These are phyloP conservation scores for Singerocomus rubriflavus DNA, from an alignment of 1,284 basidiomycete genomes.

Conservation along the genomic window DNA sequence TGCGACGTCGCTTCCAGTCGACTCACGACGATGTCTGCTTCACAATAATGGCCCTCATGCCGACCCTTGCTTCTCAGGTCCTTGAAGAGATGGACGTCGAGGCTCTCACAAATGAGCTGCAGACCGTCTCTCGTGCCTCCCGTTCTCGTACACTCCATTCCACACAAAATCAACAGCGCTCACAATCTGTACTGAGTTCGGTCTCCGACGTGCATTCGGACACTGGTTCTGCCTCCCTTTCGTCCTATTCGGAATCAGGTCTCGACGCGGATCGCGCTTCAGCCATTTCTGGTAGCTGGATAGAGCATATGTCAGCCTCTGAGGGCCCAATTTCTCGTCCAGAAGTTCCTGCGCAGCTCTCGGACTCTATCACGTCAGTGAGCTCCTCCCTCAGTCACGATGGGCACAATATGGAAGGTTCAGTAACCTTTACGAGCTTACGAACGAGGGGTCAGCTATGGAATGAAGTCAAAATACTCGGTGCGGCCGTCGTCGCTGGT, in stretches of 20 bases:
- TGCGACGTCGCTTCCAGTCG: constrained; percentile 75
- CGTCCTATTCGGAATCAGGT: constrained; percentile 26
- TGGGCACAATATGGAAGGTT: constrained; percentile 6
- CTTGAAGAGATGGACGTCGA: constrained; percentile 83
- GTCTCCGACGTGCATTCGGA: constrained; percentile 54
- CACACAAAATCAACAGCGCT: constrained; percentile 20
- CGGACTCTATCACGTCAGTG: constrained; percentile 40
- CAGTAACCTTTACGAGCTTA: constrained; percentile 26
- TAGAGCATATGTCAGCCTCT: constrained; percentile 40
- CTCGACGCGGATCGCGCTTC: constrained; percentile 31
- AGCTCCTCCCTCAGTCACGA: constrained; percentile 35
- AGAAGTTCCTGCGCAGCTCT: constrained; percentile 24
- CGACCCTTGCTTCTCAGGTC: constrained; percentile 72
- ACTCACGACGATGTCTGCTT: constrained; percentile 83
- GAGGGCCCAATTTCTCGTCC: constrained; percentile 5
- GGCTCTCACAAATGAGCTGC: constrained; percentile 67
- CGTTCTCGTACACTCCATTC: constrained; percentile 21
- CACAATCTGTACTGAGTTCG: constrained; percentile 35
- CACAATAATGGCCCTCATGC: constrained; percentile 77
- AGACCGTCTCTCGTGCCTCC: constrained; percentile 31
- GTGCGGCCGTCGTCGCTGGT: constrained; percentile 39
- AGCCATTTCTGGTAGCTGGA: constrained; percentile 49
- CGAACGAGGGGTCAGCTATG: constrained; percentile 71
- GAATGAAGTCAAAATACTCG: constrained; percentile 80
- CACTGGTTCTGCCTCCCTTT: constrained; percentile 42